These are phyloP conservation scores for Xylaria sp. DNA, from an alignment of 2,329 filamentous ascomycete genomes.

Conservation along the genomic window DNA sequence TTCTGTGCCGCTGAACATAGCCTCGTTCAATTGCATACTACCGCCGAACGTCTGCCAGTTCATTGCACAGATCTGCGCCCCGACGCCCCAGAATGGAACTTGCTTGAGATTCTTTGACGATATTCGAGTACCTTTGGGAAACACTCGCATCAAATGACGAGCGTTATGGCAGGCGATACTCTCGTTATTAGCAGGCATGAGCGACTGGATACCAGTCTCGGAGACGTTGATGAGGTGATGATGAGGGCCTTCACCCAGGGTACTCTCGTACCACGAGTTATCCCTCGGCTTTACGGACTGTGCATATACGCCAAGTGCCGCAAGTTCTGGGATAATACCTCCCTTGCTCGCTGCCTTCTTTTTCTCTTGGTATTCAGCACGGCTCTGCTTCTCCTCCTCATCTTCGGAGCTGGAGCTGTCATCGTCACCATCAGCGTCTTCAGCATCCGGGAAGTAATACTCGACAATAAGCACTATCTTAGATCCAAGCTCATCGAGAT, in stretches of 20 bases:
- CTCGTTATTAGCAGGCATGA: slow-evolving; percentile 53
- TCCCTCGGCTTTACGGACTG: slow-evolving; percentile 71
- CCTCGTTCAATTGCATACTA: slow-evolving; percentile 71
- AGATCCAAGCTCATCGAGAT: slow-evolving; percentile 62
- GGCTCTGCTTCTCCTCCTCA: slow-evolving; percentile 53
- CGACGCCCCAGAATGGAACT: slow-evolving; percentile 68
- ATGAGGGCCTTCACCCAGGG: slow-evolving; percentile 42
- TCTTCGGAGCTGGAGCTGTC: slow-evolving; percentile 45
- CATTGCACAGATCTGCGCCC: slow-evolving; percentile 71
- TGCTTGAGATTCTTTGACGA: slow-evolving; percentile 68
- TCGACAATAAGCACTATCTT: slow-evolving; percentile 73
- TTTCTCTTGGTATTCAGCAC: slow-evolving; percentile 58
- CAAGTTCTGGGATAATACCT: slow-evolving; percentile 67
- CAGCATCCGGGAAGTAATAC: slow-evolving; percentile 57
- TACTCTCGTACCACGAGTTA: slow-evolving; percentile 67
- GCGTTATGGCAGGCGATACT: slow-evolving; percentile 66
- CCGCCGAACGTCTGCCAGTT: slow-evolving; percentile 73
- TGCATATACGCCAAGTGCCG: slow-evolving; percentile 69
- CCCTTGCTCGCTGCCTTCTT: slow-evolving; percentile 54
- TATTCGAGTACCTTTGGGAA: slow-evolving; percentile 71
- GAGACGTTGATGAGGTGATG: slow-evolving; percentile 64
- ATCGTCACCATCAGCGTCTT: slow-evolving; percentile 49
- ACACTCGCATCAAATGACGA: slow-evolving; percentile 72
- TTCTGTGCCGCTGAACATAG: slow-evolving; percentile 67
- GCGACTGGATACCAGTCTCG: slow-evolving; percentile 60